These are phyloP conservation scores for Fusarium falciforme DNA, from an alignment of 2,329 filamentous ascomycete species.

Conservation along the genomic window DNA sequence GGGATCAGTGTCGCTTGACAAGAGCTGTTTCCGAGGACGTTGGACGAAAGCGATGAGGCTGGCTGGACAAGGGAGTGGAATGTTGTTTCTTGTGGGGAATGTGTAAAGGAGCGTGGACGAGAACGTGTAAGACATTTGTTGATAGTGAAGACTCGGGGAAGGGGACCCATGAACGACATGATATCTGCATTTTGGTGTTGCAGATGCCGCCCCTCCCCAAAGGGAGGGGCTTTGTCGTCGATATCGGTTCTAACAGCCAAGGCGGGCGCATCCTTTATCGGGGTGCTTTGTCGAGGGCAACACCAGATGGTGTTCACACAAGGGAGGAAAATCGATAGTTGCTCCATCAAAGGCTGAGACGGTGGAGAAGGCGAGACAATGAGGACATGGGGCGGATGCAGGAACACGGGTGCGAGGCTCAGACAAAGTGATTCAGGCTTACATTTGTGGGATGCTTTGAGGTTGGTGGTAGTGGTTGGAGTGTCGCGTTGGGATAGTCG, in stretches of 20 bases:
- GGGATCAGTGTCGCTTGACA: conserved; percentile 32
- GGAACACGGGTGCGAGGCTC: conserved; percentile 26
- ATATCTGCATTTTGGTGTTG: conserved; percentile 14
- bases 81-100: conserved; percentile 39
- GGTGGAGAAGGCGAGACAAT: conserved; percentile 34
- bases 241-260: conserved; percentile 8
- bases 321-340: conserved; percentile 30
- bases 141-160: conserved; percentile 23
- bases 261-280: conserved; percentile 4
- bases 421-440: conserved; percentile 30
- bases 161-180: neutral
- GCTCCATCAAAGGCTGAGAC: conserved; percentile 20
- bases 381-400: conserved; percentile 24
- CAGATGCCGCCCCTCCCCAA: conserved; percentile 1
- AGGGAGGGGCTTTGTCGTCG: conserved; percentile 1
- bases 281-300: conserved; percentile 10
- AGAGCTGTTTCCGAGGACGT: conserved; percentile 25
- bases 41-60: conserved; percentile 35
- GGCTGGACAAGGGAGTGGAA: conserved; percentile 22
- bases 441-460: conserved; percentile 22
- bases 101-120: conserved; percentile 27
- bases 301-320: conserved; percentile 10
- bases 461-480: conserved; percentile 13
- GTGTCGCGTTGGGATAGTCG: conserved; percentile 4
- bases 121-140: conserved; percentile 40